Conservation (phyloP, 2,329 filamentous ascomycete species). For the Acarospora socialis region DNA sequence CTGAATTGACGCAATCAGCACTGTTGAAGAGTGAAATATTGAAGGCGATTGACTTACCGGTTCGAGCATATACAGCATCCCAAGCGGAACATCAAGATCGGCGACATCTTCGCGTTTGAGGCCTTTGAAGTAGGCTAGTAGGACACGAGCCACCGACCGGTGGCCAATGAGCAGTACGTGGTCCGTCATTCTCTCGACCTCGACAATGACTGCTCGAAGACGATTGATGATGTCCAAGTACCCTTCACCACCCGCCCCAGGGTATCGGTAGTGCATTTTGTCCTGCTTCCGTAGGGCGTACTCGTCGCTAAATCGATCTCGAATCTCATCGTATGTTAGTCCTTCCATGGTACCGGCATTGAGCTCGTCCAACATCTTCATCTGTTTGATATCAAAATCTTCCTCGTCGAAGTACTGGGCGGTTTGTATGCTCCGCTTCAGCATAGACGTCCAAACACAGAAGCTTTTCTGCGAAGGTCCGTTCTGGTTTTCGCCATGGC, state of each 20-base stretch:
- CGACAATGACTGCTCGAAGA: slow-evolving; percentile 85
- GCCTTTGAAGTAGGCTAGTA: slow-evolving; percentile 94
- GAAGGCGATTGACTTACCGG: slow-evolving; percentile 36
- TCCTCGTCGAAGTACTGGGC: slow-evolving; percentile 89
- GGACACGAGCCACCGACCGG: slow-evolving; percentile 76
- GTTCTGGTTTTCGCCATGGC: slow-evolving; percentile 23
- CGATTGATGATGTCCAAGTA: slow-evolving; percentile 96
- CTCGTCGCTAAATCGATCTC: slow-evolving; percentile 61
- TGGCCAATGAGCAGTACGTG: slow-evolving; percentile 88
- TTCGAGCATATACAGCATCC: slow-evolving; percentile 87
- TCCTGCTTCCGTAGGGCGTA: slow-evolving; percentile 65
- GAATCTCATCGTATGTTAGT: slow-evolving; percentile 86
- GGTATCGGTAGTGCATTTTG: slow-evolving; percentile 94
- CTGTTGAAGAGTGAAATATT: slow-evolving; percentile 8
- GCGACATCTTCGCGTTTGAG: slow-evolving; percentile 82
- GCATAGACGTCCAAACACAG: slow-evolving; percentile 97
- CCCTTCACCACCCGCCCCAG: slow-evolving; percentile 86
- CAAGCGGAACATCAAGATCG: slow-evolving; percentile 83
- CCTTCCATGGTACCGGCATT: slow-evolving; percentile 89
- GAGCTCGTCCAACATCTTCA: slow-evolving; percentile 95
- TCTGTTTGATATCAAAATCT: slow-evolving; percentile 91
- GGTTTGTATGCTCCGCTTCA: slow-evolving; percentile 76
- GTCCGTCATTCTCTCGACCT: slow-evolving; percentile 93
- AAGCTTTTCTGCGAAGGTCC: slow-evolving; percentile 68
- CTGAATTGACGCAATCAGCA: slow-evolving; percentile 16